Percentiles rank a stretch among this genome's conserved stretches.
phyloP scores from a whole-genome alignment of 257 asterid species.

The Ilex aquifolium region DNA sequence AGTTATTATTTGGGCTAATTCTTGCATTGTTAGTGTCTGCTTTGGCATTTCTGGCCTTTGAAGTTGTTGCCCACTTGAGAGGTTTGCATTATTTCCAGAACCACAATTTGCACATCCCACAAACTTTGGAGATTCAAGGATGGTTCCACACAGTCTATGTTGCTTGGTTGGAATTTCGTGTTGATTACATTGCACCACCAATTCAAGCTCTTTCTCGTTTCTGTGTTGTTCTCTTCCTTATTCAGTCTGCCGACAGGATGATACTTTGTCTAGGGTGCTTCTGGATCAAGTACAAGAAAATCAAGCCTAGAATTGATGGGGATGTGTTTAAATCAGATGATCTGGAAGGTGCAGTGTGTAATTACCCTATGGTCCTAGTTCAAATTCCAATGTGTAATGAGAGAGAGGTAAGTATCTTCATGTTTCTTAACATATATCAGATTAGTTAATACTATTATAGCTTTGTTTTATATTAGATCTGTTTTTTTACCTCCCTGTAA shows the following conservation, averaged over 20 bases:
- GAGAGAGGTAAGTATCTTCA: constrained; percentile 9
- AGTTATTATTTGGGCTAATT: constrained; percentile 32
- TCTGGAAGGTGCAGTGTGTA: constrained; percentile 21
- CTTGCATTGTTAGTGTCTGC: constrained; percentile 25
- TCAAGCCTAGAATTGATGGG: constrained; percentile 38
- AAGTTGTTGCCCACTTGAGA: constrained; percentile 38
- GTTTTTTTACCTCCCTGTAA: too few relatives aligned
- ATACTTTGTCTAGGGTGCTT: constrained; percentile 56
- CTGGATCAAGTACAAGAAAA: constrained; percentile 49
- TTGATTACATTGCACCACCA: constrained; percentile 39
- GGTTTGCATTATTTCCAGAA: constrained; percentile 50
- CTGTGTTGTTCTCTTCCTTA: constrained; percentile 46
- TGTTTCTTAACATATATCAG: constrained; percentile 6
- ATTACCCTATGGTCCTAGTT: constrained; percentile 66
- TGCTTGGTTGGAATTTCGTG: constrained; percentile 49
- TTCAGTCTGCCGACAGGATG: constrained; percentile 58
- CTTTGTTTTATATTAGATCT: too few relatives aligned
- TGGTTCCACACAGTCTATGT: constrained; percentile 35
- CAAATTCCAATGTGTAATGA: constrained; percentile 46
- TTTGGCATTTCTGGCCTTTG: constrained; percentile 37
- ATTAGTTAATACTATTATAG: too few relatives aligned
- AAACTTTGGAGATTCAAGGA: constrained; percentile 33
- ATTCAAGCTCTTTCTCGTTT: constrained; percentile 36
- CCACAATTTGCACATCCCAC: constrained; percentile 28
- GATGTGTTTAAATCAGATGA: constrained; percentile 31